A percentile compares a stretch with the other conserved stretches of the same genome.
These are phyloP conservation scores for Ophiostoma quercus DNA, from an alignment of 2,329 filamentous ascomycete species.

Conservation along the genomic window DNA sequence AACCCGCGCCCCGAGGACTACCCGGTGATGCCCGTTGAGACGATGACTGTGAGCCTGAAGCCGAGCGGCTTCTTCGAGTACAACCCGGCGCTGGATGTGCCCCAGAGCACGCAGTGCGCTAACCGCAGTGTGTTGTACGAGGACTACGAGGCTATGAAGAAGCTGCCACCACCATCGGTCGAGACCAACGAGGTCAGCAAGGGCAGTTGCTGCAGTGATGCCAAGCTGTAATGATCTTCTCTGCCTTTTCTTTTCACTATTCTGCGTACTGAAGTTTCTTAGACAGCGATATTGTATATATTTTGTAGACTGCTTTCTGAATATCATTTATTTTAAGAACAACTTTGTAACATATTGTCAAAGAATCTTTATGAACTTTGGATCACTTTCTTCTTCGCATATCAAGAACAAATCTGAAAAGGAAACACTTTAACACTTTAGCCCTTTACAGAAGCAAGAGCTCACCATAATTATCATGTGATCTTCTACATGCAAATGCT, in stretches of 20 bases:
- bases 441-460: no score
- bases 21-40: constrained; percentile 62
- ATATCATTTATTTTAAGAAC: no score
- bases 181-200: constrained; percentile 15
- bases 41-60: constrained; percentile 37
- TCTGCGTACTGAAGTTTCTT: neutral
- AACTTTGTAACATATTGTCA: no score
- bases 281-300: neutral
- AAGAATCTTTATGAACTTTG: no score
- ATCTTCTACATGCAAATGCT: no score
- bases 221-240: neutral
- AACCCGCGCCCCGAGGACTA: constrained; percentile 62
- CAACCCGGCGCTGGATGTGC: constrained; percentile 48
- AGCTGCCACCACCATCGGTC: constrained; percentile 2
- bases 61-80: constrained; percentile 50
- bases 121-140: constrained; percentile 35
- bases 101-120: constrained; percentile 36
- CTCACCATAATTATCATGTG: no score
- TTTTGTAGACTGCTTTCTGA: no score
- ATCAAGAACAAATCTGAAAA: no score
- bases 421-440: no score
- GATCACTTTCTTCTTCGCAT: no score
- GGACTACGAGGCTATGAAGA: constrained; percentile 14
- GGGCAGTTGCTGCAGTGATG: constrained; percentile 11
- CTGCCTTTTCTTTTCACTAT: neutral